Evolutionary conservation across 2,329 filamentous ascomycete genomes (phyloP), one percentile per base, ranked within the genome.

Genomic region (Colletotrichum karsti): DNA sequence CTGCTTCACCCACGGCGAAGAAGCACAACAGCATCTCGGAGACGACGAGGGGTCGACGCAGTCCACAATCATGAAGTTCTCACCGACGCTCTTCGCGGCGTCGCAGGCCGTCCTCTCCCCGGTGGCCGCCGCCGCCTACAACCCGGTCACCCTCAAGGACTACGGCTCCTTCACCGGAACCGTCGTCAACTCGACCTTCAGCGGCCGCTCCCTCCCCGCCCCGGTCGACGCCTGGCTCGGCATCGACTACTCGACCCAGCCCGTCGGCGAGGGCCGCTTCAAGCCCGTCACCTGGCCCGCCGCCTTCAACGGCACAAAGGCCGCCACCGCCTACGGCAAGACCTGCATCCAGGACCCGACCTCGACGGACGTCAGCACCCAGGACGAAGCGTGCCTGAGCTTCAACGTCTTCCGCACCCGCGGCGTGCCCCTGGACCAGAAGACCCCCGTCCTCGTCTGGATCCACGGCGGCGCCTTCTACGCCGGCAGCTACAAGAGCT

Each of bases 221-320:
- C 66, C 77, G 0, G 79, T 85, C 2, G 81, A 85, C 68, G 83
- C 83, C 0, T 86, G 83, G 83, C 74, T 85, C 6, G 82, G 82
- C 3, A 79, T 85, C 33, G 81, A 84, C 70, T 86, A 84, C 54
- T 78, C 83, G 0, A 73, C 74, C 0, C 80, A 82, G 30, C 82
- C 81, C 0, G 77, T 79, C 1, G 81, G 79, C 5, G 73, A 80
- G 3, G 69, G 73, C 13, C 80, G 84, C 7, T 85, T 85, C 62
- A 74, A 72, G 12, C 76, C 80, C 0, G 75, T 83, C 20, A 74
- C 77, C 22, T 81, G 77, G 78, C 83, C 84, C 0, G 69, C 70
- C 4, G 70, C 77, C 1, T 84, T 85, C 51, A 73, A 79, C 2
- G 83, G 81, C 0, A 74, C 79, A 7, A 80, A 77, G 63, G 69